Conservation (phyloP, 805 yeast genomes). For the Isabelozyma heimii region DNA sequence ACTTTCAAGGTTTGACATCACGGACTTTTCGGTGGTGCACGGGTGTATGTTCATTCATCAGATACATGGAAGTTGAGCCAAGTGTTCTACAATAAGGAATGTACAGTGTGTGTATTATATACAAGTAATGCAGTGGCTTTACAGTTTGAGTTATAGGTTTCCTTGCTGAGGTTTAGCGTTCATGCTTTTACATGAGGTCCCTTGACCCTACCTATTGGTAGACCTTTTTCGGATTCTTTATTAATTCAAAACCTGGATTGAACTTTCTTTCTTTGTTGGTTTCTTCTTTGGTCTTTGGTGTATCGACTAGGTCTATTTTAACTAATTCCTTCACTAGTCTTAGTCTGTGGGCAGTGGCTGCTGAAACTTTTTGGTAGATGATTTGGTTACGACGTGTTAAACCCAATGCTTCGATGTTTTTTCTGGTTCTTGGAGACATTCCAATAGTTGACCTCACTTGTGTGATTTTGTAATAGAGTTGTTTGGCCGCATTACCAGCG, state of each 20-base stretch:
- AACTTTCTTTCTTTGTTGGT: conserved; percentile 56
- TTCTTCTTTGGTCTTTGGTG: conserved; percentile 47
- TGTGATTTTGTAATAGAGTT: conserved; percentile 53
- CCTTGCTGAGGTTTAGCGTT: no score
- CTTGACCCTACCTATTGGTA: background rate
- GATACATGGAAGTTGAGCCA: background rate
- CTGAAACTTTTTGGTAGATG: conserved; percentile 69
- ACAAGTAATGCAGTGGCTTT: background rate
- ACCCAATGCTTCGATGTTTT: conserved; percentile 71
- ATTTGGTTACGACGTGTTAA: conserved; percentile 70
- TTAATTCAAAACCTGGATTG: conserved; percentile 55
- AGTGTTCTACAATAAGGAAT: background rate
- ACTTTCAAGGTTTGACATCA: no score
- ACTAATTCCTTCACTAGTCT: conserved; percentile 83
- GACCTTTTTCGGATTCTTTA: conserved; percentile 3
- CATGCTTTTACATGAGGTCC: background rate
- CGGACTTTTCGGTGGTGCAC: background rate
- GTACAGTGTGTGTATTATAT: background rate
- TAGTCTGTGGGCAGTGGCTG: conserved; percentile 82
- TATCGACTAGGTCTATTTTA: conserved; percentile 69
- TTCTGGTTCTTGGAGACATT: conserved; percentile 64
- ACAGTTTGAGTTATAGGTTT: no score
- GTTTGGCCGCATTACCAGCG: conserved; percentile 8
- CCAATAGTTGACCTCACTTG: conserved; percentile 85
- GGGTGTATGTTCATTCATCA: background rate